Conservation (phyloP, 257 asterid genomes). For the Penstemon eatonii region DNA sequence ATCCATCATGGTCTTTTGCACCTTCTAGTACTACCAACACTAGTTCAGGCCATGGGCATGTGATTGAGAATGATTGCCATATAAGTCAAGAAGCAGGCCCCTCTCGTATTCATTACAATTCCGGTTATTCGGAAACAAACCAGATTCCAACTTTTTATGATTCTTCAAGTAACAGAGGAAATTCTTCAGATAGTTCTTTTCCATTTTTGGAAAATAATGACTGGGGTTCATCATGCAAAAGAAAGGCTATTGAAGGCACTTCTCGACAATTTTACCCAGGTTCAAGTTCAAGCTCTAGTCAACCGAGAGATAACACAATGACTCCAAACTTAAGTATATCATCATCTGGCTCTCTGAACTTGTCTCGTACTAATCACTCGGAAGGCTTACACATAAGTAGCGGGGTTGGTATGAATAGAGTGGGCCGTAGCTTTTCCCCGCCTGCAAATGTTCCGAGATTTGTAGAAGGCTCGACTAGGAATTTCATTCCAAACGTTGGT, state of each 20-base stretch:
- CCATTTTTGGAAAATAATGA: slow-evolving; percentile 40
- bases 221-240: slow-evolving; percentile 83
- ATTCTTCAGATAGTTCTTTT: slow-evolving; percentile 50
- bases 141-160: slow-evolving; percentile 37
- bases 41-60: slow-evolving; percentile 33
- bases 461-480: slow-evolving; percentile 51
- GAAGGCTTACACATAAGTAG: slow-evolving; percentile 48
- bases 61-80: slow-evolving; percentile 31
- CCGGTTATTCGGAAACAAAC: slow-evolving; percentile 45
- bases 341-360: background rate
- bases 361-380: slow-evolving; percentile 35
- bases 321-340: slow-evolving; percentile 40
- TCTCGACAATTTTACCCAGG: slow-evolving; percentile 57
- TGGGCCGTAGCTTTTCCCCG: slow-evolving; percentile 39
- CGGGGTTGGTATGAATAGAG: slow-evolving; percentile 39
- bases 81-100: slow-evolving; percentile 33
- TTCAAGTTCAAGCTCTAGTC: slow-evolving; percentile 65
- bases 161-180: slow-evolving; percentile 45
- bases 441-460: slow-evolving; percentile 42
- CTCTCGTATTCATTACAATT: slow-evolving; percentile 35
- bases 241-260: slow-evolving; percentile 79
- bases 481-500: slow-evolving; percentile 35
- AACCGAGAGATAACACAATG: slow-evolving; percentile 38
- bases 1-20: slow-evolving; percentile 57
- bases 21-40: slow-evolving; percentile 32